A percentile compares a stretch with the other conserved stretches of the same genome.
Conservation (phyloP, 1,284 basidiomycete genomes). For the Volvariella volvacea region DNA sequence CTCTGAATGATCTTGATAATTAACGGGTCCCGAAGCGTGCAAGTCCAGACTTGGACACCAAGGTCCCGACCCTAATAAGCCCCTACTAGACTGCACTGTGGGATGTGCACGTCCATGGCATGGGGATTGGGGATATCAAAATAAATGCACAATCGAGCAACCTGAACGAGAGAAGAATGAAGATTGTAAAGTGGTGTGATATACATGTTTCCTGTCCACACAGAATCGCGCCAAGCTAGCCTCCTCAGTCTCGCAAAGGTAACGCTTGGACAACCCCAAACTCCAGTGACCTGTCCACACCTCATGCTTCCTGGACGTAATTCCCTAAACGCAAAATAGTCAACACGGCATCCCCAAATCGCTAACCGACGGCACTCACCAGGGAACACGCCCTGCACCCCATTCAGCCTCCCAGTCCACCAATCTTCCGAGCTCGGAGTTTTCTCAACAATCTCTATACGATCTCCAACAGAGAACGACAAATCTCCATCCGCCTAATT, state of each 20-base stretch:
- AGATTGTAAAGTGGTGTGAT: neutral
- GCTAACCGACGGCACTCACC: slow-evolving; percentile 41
- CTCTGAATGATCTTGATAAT: no score
- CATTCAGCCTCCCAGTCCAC: slow-evolving; percentile 94
- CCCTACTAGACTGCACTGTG: no score
- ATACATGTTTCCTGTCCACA: no score
- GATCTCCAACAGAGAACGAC: slow-evolving; percentile 87
- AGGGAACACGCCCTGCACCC: slow-evolving; percentile 88
- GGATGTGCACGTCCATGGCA: no score
- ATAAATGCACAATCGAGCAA: slow-evolving; percentile 1
- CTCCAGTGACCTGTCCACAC: no score
- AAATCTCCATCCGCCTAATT: slow-evolving; percentile 91
- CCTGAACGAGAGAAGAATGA: neutral
- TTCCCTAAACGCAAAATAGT: slow-evolving; percentile 27
- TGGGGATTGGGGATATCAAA: no score
- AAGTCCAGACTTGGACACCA: no score
- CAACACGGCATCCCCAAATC: neutral
- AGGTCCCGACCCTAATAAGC: no score
- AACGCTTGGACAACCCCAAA: no score
- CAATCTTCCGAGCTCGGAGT: slow-evolving; percentile 88
- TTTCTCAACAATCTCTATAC: slow-evolving; percentile 88
- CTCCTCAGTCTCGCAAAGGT: no score
- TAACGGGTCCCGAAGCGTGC: no score
- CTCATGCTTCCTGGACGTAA: slow-evolving; percentile 47
- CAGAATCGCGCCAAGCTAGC: no score